Evolutionary conservation across 2,329 filamentous ascomycete genomes (phyloP).

Genomic region (Ilyonectria destructans): DNA sequence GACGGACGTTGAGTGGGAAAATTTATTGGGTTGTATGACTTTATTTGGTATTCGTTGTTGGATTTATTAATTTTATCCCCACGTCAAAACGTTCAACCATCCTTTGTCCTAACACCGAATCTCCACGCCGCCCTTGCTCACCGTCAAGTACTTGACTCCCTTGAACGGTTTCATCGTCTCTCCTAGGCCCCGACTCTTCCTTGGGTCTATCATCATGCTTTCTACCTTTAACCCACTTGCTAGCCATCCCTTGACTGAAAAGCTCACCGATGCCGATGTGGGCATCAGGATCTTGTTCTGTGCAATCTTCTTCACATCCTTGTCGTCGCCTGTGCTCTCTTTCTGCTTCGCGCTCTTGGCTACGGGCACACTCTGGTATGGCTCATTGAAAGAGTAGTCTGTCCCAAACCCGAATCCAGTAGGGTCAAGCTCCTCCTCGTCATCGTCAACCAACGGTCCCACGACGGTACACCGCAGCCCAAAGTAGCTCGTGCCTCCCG

Average conservation of each 20-base stretch:
- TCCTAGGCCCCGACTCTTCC: conserved; percentile 87
- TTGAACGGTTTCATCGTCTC: conserved; percentile 96
- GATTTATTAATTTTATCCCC: background rate
- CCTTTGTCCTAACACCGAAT: conserved; percentile 67
- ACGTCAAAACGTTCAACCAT: background rate
- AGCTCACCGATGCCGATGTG: conserved; percentile 81
- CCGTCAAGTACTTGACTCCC: conserved; percentile 95
- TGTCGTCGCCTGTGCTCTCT: conserved; percentile 57
- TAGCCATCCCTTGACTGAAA: conserved; percentile 79
- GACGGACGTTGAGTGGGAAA: background rate
- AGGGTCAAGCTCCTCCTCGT: conserved; percentile 66
- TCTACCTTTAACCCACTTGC: conserved; percentile 79
- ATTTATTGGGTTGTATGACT: background rate
- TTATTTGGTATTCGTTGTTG: conserved; percentile 22
- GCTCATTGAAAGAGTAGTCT: conserved; percentile 70
- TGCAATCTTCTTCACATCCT: conserved; percentile 72
- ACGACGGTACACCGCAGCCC: conserved; percentile 86
- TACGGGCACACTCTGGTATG: conserved; percentile 67
- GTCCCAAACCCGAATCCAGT: conserved; percentile 67
- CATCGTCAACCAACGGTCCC: conserved; percentile 70
- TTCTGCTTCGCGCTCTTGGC: conserved; percentile 54
- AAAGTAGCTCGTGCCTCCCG: conserved; percentile 77
- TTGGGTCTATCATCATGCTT: conserved; percentile 79
- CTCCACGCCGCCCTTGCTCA: conserved; percentile 77
- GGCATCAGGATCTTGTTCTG: conserved; percentile 87